Base-by-base conservation (phyloP, 306 rosid species). In the Sesbania bispinosa region DNA sequence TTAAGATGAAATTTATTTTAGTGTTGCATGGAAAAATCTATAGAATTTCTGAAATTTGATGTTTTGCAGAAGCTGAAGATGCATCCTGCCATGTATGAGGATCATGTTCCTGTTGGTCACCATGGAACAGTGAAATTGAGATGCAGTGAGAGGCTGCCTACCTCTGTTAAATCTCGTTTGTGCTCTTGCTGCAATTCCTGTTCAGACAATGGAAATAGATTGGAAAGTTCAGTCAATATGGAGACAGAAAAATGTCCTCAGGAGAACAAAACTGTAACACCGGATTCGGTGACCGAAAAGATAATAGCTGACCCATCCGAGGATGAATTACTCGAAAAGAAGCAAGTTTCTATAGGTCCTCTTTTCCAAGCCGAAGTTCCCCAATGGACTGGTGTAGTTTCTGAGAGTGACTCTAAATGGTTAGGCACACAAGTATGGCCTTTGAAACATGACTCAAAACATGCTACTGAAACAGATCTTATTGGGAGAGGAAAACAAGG, bases 41-140 rank as follows among this genome's bases (percentile, higher is more conserved):
- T 10, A 23, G 8, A 63, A 7, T 50, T 78, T 63, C 39, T 75
- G 69, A 48, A 51, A 23, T 19, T 41, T 26, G 71, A 14, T 70
- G 78, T 42, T 75, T 87, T 94, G 87, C 96, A 90, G 99, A 94
- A 88, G 81, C 69, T 55, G 73, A 94, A 81, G 96, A 83, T 82
- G 86, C 92, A 85, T 80, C 99, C 99, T 27, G 73, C 84, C 60
- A 85, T 94, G 89, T 94, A 86, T 14, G 92, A 94, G 75, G 96
- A 90, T 83, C 47, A 75, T 46, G 74, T 35, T 58, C 45, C 81
- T 59, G 26, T 24, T 19, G 73, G 53, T 76, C 79, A 29, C 61
- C 79, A 27, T 13, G 77, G 82, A 78, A 20, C 85, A 30, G 71
- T 32, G 47, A 86, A 82, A 75, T 50, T 78, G 69, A 86, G 96